Evolutionary conservation across 805 yeast species (phyloP), one percentile per base, ranked within the genome.

Genomic region (Suhomyces tanzawaensis): DNA sequence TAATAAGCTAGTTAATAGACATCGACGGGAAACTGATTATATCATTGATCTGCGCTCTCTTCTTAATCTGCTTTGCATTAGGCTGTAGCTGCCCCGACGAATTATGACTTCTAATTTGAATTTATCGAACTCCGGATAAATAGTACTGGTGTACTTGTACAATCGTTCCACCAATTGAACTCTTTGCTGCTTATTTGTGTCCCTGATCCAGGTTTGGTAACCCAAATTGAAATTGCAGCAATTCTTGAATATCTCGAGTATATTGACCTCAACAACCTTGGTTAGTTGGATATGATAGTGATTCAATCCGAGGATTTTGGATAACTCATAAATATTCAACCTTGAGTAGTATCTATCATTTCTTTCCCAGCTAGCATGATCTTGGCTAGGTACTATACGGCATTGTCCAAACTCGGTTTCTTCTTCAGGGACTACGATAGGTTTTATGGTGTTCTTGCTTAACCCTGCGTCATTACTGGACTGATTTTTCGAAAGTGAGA

Each of bases 171-270:
- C 62, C 30, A 81, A 60, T 4, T 58, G 49, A 8, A 57, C 57
- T 29, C 95, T 69, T 44, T 75, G 74, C 4, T 58, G 62, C 36
- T 69, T 72, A 1, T 75, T 69, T 0, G 93, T 84, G 52, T 84
- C 95, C 45, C 95, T 71, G 29, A 85, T 81, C 95, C 96, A 88
- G 0, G 95, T 85, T 51, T 77, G 77, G 45, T 78, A 74, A 4
- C 95, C 95, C 19, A 88, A 57, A 19, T 82, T 79, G 59, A 85
- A 87, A 4, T 83, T 81, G 37, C 86, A 70, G 14, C 74, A 78
- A 29, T 72, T 66, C 29, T 70, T 73, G 44, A 82, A 72, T 27
- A 81, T 69, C 31, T 69, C 64, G 23, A 82, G 51, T 13, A 82
- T 69, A 31, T 68, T 68, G 24, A 67, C 60, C 49, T 82, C 88